A percentile compares a stretch with the other conserved stretches of the same genome.
phyloP scores from a whole-genome alignment of 163 green algal genomes.

The Dunaliella salina region DNA sequence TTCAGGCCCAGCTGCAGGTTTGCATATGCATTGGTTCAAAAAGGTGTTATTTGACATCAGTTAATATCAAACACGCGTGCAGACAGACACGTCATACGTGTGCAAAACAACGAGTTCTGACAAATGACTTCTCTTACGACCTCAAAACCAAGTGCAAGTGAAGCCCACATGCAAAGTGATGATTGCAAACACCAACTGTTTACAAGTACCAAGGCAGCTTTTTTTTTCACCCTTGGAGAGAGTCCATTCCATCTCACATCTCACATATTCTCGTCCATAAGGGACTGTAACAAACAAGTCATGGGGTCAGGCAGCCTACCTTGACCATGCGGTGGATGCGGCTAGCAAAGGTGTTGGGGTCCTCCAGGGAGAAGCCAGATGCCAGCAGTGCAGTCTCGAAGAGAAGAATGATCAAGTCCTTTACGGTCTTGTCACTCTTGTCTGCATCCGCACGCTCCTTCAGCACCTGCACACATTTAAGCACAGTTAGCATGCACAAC shows the following conservation, averaged over 20 bases:
- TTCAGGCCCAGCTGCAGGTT: constrained; percentile 77
- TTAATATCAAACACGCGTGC: not conserved
- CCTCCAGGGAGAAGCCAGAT: constrained; percentile 92
- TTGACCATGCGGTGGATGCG: constrained; percentile 98
- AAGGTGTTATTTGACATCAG: not conserved
- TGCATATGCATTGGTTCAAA: not conserved
- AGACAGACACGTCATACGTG: not conserved
- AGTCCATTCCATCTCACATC: too few species aligned
- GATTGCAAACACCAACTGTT: too few species aligned
- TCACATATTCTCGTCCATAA: not conserved
- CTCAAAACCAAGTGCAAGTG: not conserved
- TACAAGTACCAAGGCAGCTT: too few species aligned
- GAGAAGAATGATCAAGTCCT: constrained; percentile 94
- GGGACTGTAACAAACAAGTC: not conserved
- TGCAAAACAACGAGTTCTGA: not conserved
- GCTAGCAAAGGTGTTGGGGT: constrained; percentile 89
- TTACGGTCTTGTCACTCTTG: constrained; percentile 96
- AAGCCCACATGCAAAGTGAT: not conserved
- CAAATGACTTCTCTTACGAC: too few species aligned
- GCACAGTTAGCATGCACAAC: too few species aligned
- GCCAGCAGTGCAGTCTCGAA: constrained; percentile 94
- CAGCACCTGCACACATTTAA: constrained; percentile 58
- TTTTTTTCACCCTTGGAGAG: not conserved
- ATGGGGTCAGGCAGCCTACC: not conserved
- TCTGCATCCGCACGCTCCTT: constrained; percentile 84